Base-by-base conservation (phyloP, 2,329 filamentous ascomycete species). In the Exophiala dermatitidis region DNA sequence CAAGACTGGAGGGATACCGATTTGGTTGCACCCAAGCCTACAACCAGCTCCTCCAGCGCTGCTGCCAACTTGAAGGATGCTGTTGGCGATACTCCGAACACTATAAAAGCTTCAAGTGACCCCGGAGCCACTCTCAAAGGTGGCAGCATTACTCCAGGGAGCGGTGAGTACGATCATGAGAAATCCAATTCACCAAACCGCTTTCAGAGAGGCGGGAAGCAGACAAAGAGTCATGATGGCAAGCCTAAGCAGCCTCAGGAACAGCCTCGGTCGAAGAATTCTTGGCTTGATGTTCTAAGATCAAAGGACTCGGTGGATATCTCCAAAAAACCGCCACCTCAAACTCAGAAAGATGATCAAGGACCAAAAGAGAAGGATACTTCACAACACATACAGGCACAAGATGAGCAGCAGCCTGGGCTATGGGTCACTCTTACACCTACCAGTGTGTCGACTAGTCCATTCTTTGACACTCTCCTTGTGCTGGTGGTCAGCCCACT, bases 401-500 rank as follows among this genome's bases (percentile, higher is more conserved):
- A 54, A 12, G 69, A 68, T 58, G 71, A 76, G 36, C 74, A 76
- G 8, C 84, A 84, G 59, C 84, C 93, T 63, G 91, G 90, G 1
- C 79, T 98, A 3, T 97, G 90, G 90, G 89, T 98, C n/a, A 95
- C 93, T 5, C 82, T 98, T 51, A 93, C 89, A 0, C 93, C 90
- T 1, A 90, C 90, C 0, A 91, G 83, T 69, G 82, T 85, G 72
- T 91, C 89, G 59, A 86, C 86, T 3, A 94, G 86, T 62, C 90
- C 93, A 0, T 95, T 98, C 73, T 90, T 97, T 62, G 93, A 98
- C 67, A 97, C 91, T 0, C 78, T 98, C 2, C 77, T 97, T n/a
- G 90, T 98, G 5, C 76, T 98, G n/a, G 90, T 98, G 32, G 84
- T 97, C 50, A 96, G 90, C 65, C 93, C 93, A 5, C 72, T 98